A percentile compares a stretch with the other conserved stretches of the same genome.
phyloP scores from a whole-genome alignment of 2,329 filamentous ascomycete genomes.

The Arachnomyces sp. region DNA sequence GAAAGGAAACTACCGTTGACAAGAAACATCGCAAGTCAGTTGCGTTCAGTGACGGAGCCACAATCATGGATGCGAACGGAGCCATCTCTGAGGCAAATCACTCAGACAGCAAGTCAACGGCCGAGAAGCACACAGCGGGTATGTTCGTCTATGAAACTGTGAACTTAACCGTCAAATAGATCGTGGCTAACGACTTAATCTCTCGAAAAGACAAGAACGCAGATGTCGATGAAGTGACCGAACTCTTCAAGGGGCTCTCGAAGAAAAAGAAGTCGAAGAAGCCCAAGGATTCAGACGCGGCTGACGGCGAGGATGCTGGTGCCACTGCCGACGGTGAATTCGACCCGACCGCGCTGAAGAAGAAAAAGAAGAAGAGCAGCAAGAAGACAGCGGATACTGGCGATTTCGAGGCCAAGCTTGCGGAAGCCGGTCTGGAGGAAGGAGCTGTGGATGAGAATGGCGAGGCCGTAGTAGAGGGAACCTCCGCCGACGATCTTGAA shows the following conservation, averaged over 20 bases:
- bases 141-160: slow-evolving; percentile 33
- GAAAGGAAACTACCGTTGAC: slow-evolving; percentile 36
- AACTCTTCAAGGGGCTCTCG: slow-evolving; percentile 60
- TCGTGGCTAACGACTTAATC: slow-evolving; percentile 15
- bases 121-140: slow-evolving; percentile 69
- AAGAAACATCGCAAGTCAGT: slow-evolving; percentile 85
- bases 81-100: slow-evolving; percentile 65
- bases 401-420: slow-evolving; percentile 62
- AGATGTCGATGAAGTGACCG: slow-evolving; percentile 57
- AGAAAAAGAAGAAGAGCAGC: slow-evolving; percentile 72
- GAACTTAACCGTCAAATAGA: slow-evolving; percentile 8
- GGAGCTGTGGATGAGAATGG: slow-evolving; percentile 49
- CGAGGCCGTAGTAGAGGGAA: slow-evolving; percentile 50
- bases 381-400: slow-evolving; percentile 51
- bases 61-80: slow-evolving; percentile 84
- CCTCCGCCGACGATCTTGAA: slow-evolving; percentile 63
- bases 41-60: slow-evolving; percentile 79
- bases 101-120: slow-evolving; percentile 71
- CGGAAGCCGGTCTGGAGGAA: slow-evolving; percentile 55
- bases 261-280: slow-evolving; percentile 67
- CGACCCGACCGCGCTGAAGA: slow-evolving; percentile 63
- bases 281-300: slow-evolving; percentile 48
- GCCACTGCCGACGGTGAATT: slow-evolving; percentile 53
- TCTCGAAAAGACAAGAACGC: slow-evolving; percentile 38
- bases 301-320: slow-evolving; percentile 43